These are phyloP conservation scores for Kwoniella newhampshirensis DNA, from an alignment of 768 basidiomycete species.

Conservation along the genomic window DNA sequence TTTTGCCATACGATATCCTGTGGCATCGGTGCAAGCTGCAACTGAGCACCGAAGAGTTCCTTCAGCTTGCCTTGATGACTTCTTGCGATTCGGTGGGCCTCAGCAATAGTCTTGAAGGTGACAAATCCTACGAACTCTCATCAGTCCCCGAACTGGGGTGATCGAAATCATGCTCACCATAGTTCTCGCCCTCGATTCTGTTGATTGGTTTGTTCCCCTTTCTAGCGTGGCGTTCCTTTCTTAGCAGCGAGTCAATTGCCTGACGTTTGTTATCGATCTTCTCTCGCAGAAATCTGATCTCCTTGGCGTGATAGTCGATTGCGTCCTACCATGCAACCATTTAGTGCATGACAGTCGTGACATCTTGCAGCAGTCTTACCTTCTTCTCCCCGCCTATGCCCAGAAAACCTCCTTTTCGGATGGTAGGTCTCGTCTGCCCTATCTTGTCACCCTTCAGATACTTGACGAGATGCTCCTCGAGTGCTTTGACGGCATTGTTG, in stretches of 20 bases:
- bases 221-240: slow-evolving; percentile 65
- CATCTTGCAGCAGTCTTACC: slow-evolving; percentile 29
- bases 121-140: slow-evolving; percentile 38
- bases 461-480: slow-evolving; percentile 82
- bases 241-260: slow-evolving; percentile 54
- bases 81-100: slow-evolving; percentile 54
- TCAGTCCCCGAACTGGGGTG: background rate
- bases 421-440: slow-evolving; percentile 75
- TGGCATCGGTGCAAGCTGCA: slow-evolving; percentile 53
- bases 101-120: slow-evolving; percentile 52
- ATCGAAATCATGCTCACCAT: slow-evolving; percentile 50
- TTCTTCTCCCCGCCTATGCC: slow-evolving; percentile 79
- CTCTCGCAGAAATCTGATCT: slow-evolving; percentile 58
- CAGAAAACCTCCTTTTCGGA: slow-evolving; percentile 73
- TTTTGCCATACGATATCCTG: slow-evolving; percentile 73
- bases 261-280: slow-evolving; percentile 58
- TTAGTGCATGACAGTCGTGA: background rate
- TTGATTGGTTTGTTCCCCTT: slow-evolving; percentile 22
- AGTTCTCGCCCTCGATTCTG: slow-evolving; percentile 66
- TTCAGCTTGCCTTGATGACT: slow-evolving; percentile 50
- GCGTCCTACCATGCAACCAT: slow-evolving; percentile 61
- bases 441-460: slow-evolving; percentile 82
- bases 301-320: slow-evolving; percentile 74
- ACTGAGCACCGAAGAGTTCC: slow-evolving; percentile 49
- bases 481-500: slow-evolving; percentile 87